These are phyloP conservation scores for Quercus lobata DNA, from an alignment of 331 rosid species.

Conservation along the genomic window DNA sequence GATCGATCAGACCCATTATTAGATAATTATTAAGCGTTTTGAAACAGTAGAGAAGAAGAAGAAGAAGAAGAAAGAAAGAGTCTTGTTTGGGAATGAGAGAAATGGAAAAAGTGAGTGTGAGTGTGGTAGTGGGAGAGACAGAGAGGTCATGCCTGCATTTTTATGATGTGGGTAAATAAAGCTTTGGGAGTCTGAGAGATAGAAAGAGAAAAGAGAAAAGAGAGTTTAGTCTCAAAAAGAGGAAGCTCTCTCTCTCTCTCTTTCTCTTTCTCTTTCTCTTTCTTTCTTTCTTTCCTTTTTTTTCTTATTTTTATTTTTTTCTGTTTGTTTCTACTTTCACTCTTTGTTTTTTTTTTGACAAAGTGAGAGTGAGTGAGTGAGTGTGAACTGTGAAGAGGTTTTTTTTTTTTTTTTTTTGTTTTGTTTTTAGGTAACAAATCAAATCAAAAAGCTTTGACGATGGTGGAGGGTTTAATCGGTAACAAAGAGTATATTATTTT, in stretches of 20 bases:
- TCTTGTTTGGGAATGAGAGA: constrained; percentile 9
- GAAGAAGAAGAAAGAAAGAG: neutral
- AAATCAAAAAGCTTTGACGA: constrained; percentile 27
- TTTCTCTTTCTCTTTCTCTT: constrained; percentile 9
- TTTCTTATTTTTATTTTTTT: constrained; percentile 28
- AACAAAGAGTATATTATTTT: neutral
- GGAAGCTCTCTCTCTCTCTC: constrained; percentile 21
- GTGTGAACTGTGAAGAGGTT: constrained; percentile 16
- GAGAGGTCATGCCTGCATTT: constrained; percentile 60
- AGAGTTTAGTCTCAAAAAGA: neutral
- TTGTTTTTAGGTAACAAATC: constrained; percentile 48
- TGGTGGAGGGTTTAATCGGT: constrained; percentile 11
- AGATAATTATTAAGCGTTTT: neutral
- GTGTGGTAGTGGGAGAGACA: constrained; percentile 11
- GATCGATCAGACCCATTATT: constrained; percentile 83
- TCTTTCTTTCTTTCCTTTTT: constrained; percentile 23
- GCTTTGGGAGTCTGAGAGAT: constrained; percentile 2
- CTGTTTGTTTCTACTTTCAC: constrained; percentile 24
- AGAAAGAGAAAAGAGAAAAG: too few relatives aligned
- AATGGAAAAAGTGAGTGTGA: neutral
- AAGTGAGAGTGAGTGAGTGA: constrained; percentile 25
- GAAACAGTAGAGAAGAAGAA: neutral
- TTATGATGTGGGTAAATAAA: constrained; percentile 53
- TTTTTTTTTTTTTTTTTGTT: constrained; percentile 20
- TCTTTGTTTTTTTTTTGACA: neutral